A percentile compares a stretch with the other conserved stretches of the same genome.
Conservation (phyloP, 768 basidiomycete species). For the Psilocybe tampanensis region DNA sequence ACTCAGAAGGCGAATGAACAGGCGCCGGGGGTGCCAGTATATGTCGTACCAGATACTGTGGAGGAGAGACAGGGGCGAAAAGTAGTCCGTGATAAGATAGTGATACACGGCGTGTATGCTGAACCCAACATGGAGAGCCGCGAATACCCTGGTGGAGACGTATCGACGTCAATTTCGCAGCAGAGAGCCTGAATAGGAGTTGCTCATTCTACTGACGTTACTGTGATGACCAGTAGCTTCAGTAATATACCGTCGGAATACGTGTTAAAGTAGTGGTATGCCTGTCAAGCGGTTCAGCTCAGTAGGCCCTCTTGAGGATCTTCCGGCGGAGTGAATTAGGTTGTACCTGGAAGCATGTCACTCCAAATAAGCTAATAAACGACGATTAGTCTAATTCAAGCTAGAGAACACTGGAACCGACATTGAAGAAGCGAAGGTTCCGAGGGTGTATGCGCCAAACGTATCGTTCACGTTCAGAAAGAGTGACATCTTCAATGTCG, state of each 20-base stretch:
- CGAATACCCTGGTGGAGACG: neutral
- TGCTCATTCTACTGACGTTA: neutral
- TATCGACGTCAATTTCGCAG: neutral
- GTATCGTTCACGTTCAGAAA: neutral
- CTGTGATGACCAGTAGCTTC: neutral
- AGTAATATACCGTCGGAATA: constrained; percentile 2
- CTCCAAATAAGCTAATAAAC: constrained; percentile 1
- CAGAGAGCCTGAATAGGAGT: neutral
- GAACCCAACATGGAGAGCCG: constrained; percentile 1
- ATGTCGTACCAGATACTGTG: constrained; percentile 1
- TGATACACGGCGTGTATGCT: constrained; percentile 11
- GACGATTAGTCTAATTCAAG: neutral
- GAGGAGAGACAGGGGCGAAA: neutral
- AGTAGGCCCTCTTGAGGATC: no score
- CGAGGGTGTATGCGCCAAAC: constrained; percentile 5
- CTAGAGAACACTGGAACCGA: neutral
- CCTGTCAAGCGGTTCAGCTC: neutral
- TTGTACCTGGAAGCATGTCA: constrained; percentile 6
- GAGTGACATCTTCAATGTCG: neutral
- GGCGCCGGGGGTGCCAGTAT: neutral
- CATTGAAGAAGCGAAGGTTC: constrained; percentile 3
- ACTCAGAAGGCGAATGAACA: no score
- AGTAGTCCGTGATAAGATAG: constrained; percentile 4
- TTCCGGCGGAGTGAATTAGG: no score
- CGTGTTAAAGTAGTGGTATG: constrained; percentile 6